phyloP scores from a whole-genome alignment of 2,329 filamentous ascomycete genomes.

The Xylaria sp. region DNA sequence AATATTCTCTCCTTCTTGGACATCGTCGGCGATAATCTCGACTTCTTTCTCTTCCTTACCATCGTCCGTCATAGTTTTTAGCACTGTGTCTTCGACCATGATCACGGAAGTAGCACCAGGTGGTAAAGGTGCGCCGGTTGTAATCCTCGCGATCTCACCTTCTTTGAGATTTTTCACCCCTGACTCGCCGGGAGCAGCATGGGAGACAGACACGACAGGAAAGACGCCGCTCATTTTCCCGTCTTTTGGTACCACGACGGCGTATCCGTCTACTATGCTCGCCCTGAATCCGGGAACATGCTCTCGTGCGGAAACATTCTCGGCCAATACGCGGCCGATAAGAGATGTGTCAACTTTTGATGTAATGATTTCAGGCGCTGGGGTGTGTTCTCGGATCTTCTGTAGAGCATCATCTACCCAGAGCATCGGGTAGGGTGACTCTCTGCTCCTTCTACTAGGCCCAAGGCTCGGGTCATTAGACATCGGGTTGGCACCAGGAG shows the following conservation, averaged over 20 bases:
- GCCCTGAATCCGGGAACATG: slow-evolving; percentile 93
- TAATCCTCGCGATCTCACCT: slow-evolving; percentile 88
- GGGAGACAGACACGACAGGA: slow-evolving; percentile 86
- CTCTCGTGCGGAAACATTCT: slow-evolving; percentile 82
- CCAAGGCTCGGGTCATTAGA: slow-evolving; percentile 72
- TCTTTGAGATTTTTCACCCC: slow-evolving; percentile 70
- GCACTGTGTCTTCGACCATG: slow-evolving; percentile 93
- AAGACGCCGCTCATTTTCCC: slow-evolving; percentile 80
- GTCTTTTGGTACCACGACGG: slow-evolving; percentile 74
- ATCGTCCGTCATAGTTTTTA: slow-evolving; percentile 80
- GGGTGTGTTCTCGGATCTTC: slow-evolving; percentile 78
- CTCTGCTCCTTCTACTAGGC: slow-evolving; percentile 77
- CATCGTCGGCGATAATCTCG: slow-evolving; percentile 82
- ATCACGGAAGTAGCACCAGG: slow-evolving; percentile 90
- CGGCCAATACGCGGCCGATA: slow-evolving; percentile 82
- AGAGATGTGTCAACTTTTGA: slow-evolving; percentile 72
- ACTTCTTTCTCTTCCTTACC: slow-evolving; percentile 87
- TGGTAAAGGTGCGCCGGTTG: slow-evolving; percentile 91
- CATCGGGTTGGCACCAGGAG: slow-evolving; percentile 64
- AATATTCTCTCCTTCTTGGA: slow-evolving; percentile 85
- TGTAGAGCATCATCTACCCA: slow-evolving; percentile 82
- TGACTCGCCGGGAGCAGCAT: slow-evolving; percentile 75
- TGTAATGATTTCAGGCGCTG: slow-evolving; percentile 67
- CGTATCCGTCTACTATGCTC: slow-evolving; percentile 97
- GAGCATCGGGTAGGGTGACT: slow-evolving; percentile 93